Base-by-base conservation (phyloP, 257 asterid genomes). In the Leonotis leonurus region DNA sequence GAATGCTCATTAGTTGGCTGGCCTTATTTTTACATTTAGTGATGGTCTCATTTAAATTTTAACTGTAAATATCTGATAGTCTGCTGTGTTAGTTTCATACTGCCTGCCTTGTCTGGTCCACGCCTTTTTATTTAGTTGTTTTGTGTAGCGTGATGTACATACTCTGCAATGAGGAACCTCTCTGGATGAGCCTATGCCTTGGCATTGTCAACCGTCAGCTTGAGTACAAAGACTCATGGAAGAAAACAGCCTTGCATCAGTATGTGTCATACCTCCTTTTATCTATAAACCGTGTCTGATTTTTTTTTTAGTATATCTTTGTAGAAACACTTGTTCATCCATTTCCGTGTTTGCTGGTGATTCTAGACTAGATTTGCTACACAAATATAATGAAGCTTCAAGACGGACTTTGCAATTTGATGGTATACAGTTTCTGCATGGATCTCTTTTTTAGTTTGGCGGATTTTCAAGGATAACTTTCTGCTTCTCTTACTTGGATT, bases 141-240 rank as follows among this genome's bases (percentile, higher is more conserved):
- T 18, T n/a, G 9, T 76, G 85, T 77, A 93, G 97, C 74, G 95
- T 93, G 61, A 82, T 93, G 94, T 93, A 85, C 81, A 80, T 87
- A 51, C 69, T 93, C 50, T 90, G 97, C 90, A 87, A 83, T 33
- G 99, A 93, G 86, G 97, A 89, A 80, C 99, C 99, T 11, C 83
- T 89, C 24, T 93, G 99, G 99, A 83, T 85, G 94, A 67, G 75
- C 60, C 74, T 85, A 39, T 93, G 97, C 80, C 83, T 89, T 66
- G 61, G 76, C 76, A 68, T 77, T 36, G 74, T 80, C 62, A 83
- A 78, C 78, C 94, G 85, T 26, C 85, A 63, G 59, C 90, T 93
- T n/a, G 86, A 82, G 81, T 93, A 93, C 77, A 82, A 73, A 78
- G 99, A 92, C 60, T 83, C 94, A n/a, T 89, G 99, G 99, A 93